Conservation (phyloP, 169 alveolate species). For the Blepharisma undulans region DNA sequence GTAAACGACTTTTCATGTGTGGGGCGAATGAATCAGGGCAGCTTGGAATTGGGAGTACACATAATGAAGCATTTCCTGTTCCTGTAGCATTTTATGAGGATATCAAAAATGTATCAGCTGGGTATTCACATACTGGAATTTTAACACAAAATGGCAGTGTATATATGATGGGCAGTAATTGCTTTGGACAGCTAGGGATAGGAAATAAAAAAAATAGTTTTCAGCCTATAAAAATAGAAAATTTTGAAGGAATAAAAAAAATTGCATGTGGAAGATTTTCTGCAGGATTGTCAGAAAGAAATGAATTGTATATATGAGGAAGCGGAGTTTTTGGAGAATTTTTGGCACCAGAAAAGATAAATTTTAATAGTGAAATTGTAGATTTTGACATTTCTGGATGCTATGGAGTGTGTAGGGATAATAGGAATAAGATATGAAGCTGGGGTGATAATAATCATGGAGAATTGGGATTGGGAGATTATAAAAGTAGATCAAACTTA, state of each 20-base stretch:
- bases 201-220: slow-evolving; percentile 35
- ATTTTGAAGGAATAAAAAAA: slow-evolving; percentile 35
- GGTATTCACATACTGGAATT: slow-evolving; percentile 57
- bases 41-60: slow-evolving; percentile 49
- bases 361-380: not conserved
- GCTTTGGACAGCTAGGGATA: slow-evolving; percentile 57
- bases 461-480: slow-evolving; percentile 64
- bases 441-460: slow-evolving; percentile 59
- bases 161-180: slow-evolving; percentile 60
- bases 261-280: slow-evolving; percentile 52
- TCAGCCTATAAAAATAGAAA: slow-evolving; percentile 4
- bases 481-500: slow-evolving; percentile 35
- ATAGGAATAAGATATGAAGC: slow-evolving; percentile 35
- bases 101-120: slow-evolving; percentile 2
- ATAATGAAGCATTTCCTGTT: slow-evolving; percentile 34
- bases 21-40: slow-evolving; percentile 69
- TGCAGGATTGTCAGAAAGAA: slow-evolving; percentile 47
- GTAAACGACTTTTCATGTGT: slow-evolving; percentile 40
- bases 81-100: not conserved
- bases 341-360: slow-evolving; percentile 36
- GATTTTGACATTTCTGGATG: slow-evolving; percentile 44
- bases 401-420: slow-evolving; percentile 45
- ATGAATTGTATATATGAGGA: slow-evolving; percentile 57
- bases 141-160: slow-evolving; percentile 61
- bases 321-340: slow-evolving; percentile 57